Base-by-base conservation (phyloP, 2,329 filamentous ascomycete species). In the Paraphaeosphaeria minitans region DNA sequence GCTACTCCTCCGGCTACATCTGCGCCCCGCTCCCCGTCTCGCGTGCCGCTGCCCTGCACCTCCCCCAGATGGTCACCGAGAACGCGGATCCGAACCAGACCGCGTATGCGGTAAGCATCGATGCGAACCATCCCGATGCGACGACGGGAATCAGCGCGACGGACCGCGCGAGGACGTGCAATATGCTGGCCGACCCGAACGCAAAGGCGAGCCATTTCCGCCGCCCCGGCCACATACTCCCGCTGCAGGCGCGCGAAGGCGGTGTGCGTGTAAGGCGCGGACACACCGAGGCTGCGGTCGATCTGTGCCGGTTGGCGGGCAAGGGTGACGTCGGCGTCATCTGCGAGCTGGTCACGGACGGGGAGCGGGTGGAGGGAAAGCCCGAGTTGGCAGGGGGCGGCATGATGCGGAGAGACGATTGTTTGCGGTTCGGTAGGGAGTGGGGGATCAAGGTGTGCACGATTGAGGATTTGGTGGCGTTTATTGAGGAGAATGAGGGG, bases 381-480 rank as follows among this genome's bases (percentile, higher is more conserved):
- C 84, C 92, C 0, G 81, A 90, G 70, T 82, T 88, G 66, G 76
- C 77, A 12, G 87, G 85, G 21, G 85, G 88, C n/a, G 92, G 90
- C 27, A 99, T 99, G 95, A 89, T 98, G 87, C 82, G 93, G 66
- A 87, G 92, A 63, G 92, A 97, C 80, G 91, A 87, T 39, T 97
- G 93, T 79, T 82, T 99, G 72, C 85, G 83, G 52, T 99, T 99
- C 83, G 95, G 93, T 29, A 87, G 87, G 78, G 88, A 84, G 78
- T 98, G 90, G 88, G 93, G 93, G 4, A 82, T 99, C 67, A 95
- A 90, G 82, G 92, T 96, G 59, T 96, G 93, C 79, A 98, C 95
- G 31, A 98, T 99, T 79, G 93, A 94, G 75, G 93, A 94, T 78
- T 78, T 99, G 79, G 89, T 94, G 29, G 82, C 81, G 57, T 90